Evolutionary conservation across 495 filamentous ascomycete species (phyloP), one percentile per base, ranked within the genome.

Genomic region (Mycothermus thermophilus): DNA sequence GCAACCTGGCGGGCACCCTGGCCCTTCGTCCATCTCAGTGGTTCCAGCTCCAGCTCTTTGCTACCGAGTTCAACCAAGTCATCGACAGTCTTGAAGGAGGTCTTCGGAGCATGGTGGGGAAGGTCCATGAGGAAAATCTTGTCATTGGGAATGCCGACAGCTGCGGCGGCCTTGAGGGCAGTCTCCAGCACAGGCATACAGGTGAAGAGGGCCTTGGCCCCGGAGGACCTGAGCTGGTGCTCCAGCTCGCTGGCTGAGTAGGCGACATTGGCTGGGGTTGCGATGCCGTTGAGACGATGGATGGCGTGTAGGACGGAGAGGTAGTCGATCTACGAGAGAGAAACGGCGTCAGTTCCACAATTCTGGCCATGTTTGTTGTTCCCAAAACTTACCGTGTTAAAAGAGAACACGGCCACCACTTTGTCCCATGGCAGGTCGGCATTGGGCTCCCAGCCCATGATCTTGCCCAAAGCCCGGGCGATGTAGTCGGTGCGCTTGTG

Each of bases 371-470:
- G n/a, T n/a, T n/a, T n/a, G n/a, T n/a, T n/a, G n/a, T n/a, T n/a
- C n/a, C n/a, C n/a, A n/a, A n/a, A n/a, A 50, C 71, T 29, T 62
- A 87, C 84, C 16, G 83, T 83, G 44, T 94, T 94, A 35, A 87
- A 43, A 23, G 75, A 77, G 55, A 83, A 93, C 8, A 87, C 58
- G 8, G 69, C 77, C 30, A 85, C 46, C 15, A 85, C 75, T 58
- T 90, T 94, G 46, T 94, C 86, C 79, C 80, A 93, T 48, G 86
- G 80, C 0, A 71, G 72, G 14, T 83, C 83, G 38, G 69, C 45
- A 43, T 88, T 87, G 6, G 79, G 71, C 18, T 65, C 44, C 79
- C 81, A 93, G 31, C 72, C 75, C 44, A 90, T 58, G 42, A 82
- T 74, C 48, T 83, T 79, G 7, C 74, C 62, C 4, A 94, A 55